Evolutionary conservation across 805 yeast genomes (phyloP).

Genomic region (Zygoascus biomembranicola): DNA sequence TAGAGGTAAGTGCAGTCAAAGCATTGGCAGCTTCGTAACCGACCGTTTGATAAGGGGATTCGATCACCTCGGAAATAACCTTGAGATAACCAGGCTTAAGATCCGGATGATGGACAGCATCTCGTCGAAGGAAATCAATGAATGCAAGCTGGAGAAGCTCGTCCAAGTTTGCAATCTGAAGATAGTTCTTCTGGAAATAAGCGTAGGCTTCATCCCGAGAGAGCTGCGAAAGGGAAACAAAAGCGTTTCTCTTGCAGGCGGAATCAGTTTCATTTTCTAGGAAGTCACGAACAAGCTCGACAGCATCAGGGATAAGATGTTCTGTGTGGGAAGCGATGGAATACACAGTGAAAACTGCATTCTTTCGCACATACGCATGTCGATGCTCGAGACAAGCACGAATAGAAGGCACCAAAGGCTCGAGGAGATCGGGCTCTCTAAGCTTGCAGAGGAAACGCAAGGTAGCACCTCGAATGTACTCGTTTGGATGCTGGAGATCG

Average conservation of each 20-base stretch:
- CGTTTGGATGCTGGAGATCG: conserved; percentile 97
- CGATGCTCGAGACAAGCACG: conserved; percentile 90
- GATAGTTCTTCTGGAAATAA: conserved; percentile 65
- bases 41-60: conserved; percentile 60
- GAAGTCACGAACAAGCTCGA: conserved; percentile 67
- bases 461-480: conserved; percentile 91
- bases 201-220: conserved; percentile 79
- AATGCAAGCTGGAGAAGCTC: conserved; percentile 81
- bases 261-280: conserved; percentile 81
- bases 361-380: conserved; percentile 95
- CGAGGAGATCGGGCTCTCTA: conserved; percentile 87
- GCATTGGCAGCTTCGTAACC: conserved; percentile 89
- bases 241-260: conserved; percentile 92
- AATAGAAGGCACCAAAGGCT: conserved; percentile 89
- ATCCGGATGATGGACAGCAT: conserved; percentile 55
- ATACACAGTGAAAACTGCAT: conserved; percentile 86
- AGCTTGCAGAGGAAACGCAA: conserved; percentile 84
- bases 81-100: conserved; percentile 65
- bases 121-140: conserved; percentile 84
- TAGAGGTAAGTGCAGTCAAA: conserved; percentile 46
- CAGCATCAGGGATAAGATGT: conserved; percentile 92
- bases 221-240: conserved; percentile 73
- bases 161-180: conserved; percentile 56
- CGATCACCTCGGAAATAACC: conserved; percentile 65
- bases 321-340: conserved; percentile 77